Percentiles rank a stretch among this genome's conserved stretches.
phyloP scores from a whole-genome alignment of 495 filamentous ascomycete genomes.

The Xylaria grammica region DNA sequence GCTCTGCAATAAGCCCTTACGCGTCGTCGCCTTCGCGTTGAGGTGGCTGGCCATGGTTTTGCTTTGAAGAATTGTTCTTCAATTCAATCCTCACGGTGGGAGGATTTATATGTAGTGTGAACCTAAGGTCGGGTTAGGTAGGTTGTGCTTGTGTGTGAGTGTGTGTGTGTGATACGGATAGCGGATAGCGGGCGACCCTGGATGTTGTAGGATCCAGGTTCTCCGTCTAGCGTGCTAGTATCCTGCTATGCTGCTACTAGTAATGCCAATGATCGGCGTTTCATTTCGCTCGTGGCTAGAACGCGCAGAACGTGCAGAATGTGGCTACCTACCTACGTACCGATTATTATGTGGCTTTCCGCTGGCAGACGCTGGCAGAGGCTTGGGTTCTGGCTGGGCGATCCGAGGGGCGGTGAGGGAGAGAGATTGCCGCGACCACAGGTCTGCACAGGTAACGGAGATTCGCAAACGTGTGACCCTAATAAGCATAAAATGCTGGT shows the following conservation, averaged over 20 bases:
- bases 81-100: background rate
- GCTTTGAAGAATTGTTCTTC: background rate
- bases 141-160: too few relatives aligned
- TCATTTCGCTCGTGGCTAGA: conserved; percentile 18
- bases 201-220: background rate
- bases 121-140: too few relatives aligned
- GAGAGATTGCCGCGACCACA: too few relatives aligned
- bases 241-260: too few relatives aligned
- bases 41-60: conserved; percentile 13
- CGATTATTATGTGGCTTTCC: background rate
- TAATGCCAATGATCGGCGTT: background rate
- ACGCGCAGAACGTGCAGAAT: too few relatives aligned
- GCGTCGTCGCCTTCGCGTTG: conserved; percentile 12
- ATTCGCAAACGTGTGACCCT: too few relatives aligned
- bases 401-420: background rate
- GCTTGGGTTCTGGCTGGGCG: background rate
- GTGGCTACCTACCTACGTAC: background rate
- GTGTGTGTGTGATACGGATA: background rate
- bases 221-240: background rate
- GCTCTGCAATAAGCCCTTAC: conserved; percentile 16
- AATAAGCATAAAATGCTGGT: too few relatives aligned
- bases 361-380: too few relatives aligned
- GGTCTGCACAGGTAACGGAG: too few relatives aligned
- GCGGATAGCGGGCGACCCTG: background rate
- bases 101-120: background rate